Evolutionary conservation across 202 grass and related monocot species (phyloP).

Genomic region (Schoenoplectus tabernaemontani): DNA sequence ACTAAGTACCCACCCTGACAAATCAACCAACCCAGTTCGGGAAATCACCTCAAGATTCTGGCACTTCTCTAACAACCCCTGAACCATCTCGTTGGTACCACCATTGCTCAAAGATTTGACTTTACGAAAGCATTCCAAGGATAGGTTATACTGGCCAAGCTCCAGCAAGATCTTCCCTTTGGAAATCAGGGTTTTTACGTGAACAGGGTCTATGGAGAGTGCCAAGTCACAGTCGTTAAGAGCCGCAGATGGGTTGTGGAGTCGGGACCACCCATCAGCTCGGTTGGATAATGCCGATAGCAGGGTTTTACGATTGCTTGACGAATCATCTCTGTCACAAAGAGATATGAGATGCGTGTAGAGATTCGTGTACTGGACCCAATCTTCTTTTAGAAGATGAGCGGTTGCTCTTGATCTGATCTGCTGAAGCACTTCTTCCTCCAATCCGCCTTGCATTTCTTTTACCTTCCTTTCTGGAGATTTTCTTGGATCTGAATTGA

Average conservation of each 20-base stretch:
- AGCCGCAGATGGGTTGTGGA: constrained; percentile 35
- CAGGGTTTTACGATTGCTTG: constrained; percentile 34
- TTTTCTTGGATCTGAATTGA: constrained; percentile 2
- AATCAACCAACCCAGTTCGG: constrained; percentile 49
- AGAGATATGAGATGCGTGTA: constrained; percentile 47
- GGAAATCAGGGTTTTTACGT: constrained; percentile 47
- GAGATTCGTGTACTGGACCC: constrained; percentile 67
- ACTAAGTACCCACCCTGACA: constrained; percentile 57
- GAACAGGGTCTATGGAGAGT: constrained; percentile 43
- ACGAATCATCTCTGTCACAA: not conserved
- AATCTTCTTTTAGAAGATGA: constrained; percentile 72
- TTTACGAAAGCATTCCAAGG: constrained; percentile 46
- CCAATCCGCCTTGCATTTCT: constrained; percentile 21
- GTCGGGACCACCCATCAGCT: constrained; percentile 56
- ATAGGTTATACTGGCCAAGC: constrained; percentile 36
- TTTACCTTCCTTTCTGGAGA: constrained; percentile 9
- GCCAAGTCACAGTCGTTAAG: constrained; percentile 56
- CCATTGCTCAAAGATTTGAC: constrained; percentile 8
- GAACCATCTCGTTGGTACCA: constrained; percentile 25
- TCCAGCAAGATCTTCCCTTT: constrained; percentile 65
- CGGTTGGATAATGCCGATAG: constrained; percentile 52
- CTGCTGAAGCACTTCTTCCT: constrained; percentile 60
- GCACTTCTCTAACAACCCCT: constrained; percentile 41
- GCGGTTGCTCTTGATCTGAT: constrained; percentile 61
- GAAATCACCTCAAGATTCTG: constrained; percentile 50